Evolutionary conservation across 164 flowering plant genomes (phyloP).

Genomic region (Malania oleifera): DNA sequence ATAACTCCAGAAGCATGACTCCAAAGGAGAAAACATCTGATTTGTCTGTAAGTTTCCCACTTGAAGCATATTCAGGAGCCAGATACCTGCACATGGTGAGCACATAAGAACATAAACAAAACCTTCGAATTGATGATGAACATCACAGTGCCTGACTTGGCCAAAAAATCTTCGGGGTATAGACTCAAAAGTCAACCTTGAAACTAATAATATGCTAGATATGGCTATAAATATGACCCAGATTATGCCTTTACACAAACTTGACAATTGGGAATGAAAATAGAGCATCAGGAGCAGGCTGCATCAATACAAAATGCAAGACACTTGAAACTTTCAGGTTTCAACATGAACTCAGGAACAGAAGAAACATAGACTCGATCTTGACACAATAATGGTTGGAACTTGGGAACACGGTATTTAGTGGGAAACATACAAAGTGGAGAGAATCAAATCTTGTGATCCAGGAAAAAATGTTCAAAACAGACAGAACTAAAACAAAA

Average conservation of each 20-base stretch:
- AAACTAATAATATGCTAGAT: neutral
- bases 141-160: too few species aligned
- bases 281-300: neutral
- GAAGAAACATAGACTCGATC: too few species aligned
- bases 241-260: neutral
- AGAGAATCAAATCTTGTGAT: too few species aligned
- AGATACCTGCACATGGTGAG: conserved; percentile 51
- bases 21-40: conserved; percentile 95
- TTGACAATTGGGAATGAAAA: too few species aligned
- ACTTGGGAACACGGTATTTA: too few species aligned
- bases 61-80: conserved; percentile 93
- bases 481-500: too few species aligned
- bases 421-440: too few species aligned
- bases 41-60: conserved; percentile 84
- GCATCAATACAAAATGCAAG: neutral
- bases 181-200: neutral
- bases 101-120: neutral
- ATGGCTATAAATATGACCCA: neutral
- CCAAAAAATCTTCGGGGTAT: too few species aligned
- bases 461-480: too few species aligned
- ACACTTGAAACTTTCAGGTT: neutral
- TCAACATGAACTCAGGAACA: neutral
- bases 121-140: too few species aligned
- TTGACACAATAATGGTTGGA: too few species aligned
- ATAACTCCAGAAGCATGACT: conserved; percentile 85